These are phyloP conservation scores for Diplodia corticola DNA, from an alignment of 2,329 filamentous ascomycete species.

Conservation along the genomic window DNA sequence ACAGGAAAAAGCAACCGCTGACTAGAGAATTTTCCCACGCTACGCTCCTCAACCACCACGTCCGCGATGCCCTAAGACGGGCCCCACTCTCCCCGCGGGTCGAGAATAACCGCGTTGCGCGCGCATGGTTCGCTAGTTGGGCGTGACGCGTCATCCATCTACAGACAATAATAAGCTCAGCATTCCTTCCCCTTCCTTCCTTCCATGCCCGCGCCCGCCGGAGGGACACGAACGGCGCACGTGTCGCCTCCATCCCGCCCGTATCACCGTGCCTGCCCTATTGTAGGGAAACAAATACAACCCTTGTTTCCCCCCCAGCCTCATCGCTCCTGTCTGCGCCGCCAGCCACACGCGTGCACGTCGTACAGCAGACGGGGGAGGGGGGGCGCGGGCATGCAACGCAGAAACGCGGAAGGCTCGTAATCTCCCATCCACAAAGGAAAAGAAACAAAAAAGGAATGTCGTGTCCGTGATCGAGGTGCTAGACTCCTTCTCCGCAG, in stretches of 20 bases:
- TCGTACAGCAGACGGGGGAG: background rate
- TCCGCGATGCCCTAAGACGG: background rate
- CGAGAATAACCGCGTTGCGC: background rate
- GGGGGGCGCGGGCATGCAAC: background rate
- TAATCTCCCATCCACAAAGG: background rate
- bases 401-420: background rate
- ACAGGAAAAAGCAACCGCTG: background rate
- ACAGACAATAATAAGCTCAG: constrained; percentile 3
- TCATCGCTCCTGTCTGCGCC: background rate
- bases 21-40: background rate
- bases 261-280: background rate
- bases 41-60: background rate
- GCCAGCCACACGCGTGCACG: background rate
- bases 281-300: background rate
- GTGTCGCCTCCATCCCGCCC: background rate
- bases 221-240: background rate
- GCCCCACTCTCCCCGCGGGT: background rate
- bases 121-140: background rate
- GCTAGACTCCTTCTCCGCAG: no score
- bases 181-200: constrained; percentile 1
- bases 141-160: constrained; percentile 12
- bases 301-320: background rate
- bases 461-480: background rate
- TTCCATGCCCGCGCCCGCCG: background rate
- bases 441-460: background rate